Conservation (phyloP, 2,329 filamentous ascomycete genomes). For the Sclerotinia glacialis region DNA sequence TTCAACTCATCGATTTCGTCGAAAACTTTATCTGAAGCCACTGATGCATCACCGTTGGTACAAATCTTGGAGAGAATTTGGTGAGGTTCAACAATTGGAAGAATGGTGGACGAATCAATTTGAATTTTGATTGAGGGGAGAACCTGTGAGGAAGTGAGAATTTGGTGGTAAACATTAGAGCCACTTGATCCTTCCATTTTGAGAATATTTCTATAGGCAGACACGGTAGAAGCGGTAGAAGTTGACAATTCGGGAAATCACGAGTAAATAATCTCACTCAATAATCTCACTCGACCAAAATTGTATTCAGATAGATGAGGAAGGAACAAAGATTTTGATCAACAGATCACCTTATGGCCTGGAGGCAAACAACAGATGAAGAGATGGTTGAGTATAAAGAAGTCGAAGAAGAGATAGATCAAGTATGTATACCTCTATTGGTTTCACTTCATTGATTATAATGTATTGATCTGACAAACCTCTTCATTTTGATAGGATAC, state of each 20-base stretch:
- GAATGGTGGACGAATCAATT: not conserved
- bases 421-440: not conserved
- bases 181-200: constrained; percentile 20
- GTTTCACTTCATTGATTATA: not conserved
- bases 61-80: constrained; percentile 2
- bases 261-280: not conserved
- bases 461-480: not conserved
- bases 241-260: not conserved
- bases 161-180: constrained; percentile 6
- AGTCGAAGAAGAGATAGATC: not conserved
- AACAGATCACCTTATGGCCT: not conserved
- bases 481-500: not conserved
- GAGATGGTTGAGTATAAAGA: not conserved
- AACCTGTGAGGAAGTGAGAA: not conserved
- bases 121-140: not conserved
- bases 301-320: not conserved
- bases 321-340: not conserved
- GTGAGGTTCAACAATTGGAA: not conserved
- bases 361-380: not conserved
- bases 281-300: not conserved
- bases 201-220: not conserved
- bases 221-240: not conserved
- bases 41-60: constrained; percentile 8
- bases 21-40: constrained; percentile 12
- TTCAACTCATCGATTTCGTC: constrained; percentile 21